Evolutionary conservation across 306 rosid species (phyloP), one percentile per base, ranked within the genome.

Genomic region (Benincasa hispida): DNA sequence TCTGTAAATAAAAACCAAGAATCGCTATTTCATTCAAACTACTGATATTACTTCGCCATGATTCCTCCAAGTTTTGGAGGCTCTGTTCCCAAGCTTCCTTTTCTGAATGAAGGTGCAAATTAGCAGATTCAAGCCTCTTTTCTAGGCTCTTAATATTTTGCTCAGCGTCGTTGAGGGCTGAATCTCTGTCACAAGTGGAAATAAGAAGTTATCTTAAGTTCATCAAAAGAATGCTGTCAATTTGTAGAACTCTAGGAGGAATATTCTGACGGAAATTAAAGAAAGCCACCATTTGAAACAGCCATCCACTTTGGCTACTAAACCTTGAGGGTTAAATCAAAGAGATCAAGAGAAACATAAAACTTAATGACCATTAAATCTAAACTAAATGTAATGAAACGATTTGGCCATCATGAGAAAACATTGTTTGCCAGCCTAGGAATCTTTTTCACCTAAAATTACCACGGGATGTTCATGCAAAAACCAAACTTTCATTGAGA

Each of bases 41-140:
- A 61, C 32, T 76, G 37, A 45, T 78, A 80, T 81, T 92, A 95
- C 99, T 81, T 81, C 85, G 88, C 99, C 99, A 95, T 56, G 89
- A 90, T 84, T 95, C 99, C 87, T 90, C 99, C 83, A 92, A 85
- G 85, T 86, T 95, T 78, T 82, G 88, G 74, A 95, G 96, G 86
- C 84, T 88, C 60, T 74, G 81, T 82, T 91, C 99, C 99, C 98
- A 92, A 81, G 88, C 87, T 87, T 89, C 95, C 85, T 89, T 95
- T 78, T 93, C 98, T 74, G 87, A 86, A 39, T 82, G 87, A 83
- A 90, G 89, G 77, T 84, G 83, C 77, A 84, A 81, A 84, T 84
- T 88, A 68, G 82, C 83, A 75, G 89, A 88, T 79, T 88, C 89
- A 27, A 95, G 87, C 87, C 88, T 92, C 78, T 68, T 77, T 80